Evolutionary conservation across 495 filamentous ascomycete species (phyloP).

Genomic region (Talaromyces ruber): DNA sequence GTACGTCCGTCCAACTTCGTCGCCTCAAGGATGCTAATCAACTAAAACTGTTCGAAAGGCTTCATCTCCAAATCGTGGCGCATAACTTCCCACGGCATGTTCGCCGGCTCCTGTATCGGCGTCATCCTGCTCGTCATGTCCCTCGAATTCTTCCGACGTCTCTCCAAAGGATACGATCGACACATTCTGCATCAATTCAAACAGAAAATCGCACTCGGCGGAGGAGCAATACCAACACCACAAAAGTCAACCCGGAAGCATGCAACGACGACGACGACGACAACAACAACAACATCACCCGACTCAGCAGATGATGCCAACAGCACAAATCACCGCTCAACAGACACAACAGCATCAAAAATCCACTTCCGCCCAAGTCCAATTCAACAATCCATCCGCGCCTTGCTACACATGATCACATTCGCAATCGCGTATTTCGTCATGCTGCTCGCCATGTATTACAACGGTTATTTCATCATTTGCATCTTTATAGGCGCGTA

Average conservation of each 20-base stretch:
- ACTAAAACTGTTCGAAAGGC: conserved; percentile 16
- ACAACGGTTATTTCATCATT: conserved; percentile 57
- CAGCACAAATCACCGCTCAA: background rate
- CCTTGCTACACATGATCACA: conserved; percentile 54
- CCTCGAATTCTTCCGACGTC: conserved; percentile 56
- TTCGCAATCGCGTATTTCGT: conserved; percentile 65
- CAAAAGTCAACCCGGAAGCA: conserved; percentile 8
- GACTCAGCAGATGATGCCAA: background rate
- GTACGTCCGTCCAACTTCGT: conserved; percentile 18
- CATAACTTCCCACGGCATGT: conserved; percentile 49
- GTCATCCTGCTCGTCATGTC: conserved; percentile 52
- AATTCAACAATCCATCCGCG: conserved; percentile 52
- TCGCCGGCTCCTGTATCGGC: conserved; percentile 65
- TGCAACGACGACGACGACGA: background rate
- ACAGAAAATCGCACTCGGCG: conserved; percentile 14
- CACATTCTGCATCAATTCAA: conserved; percentile 41
- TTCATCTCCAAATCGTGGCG: conserved; percentile 62
- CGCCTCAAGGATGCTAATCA: background rate
- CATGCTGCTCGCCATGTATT: conserved; percentile 64
- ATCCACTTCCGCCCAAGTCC: conserved; percentile 36
- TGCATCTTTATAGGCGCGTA: conserved; percentile 56
- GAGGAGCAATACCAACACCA: background rate
- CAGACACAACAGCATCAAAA: background rate
- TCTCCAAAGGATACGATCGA: conserved; percentile 51
- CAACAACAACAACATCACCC: background rate